Percentiles rank a stretch among this genome's conserved stretches.
phyloP scores from a whole-genome alignment of 768 basidiomycete species.

The Suillus alpinus region DNA sequence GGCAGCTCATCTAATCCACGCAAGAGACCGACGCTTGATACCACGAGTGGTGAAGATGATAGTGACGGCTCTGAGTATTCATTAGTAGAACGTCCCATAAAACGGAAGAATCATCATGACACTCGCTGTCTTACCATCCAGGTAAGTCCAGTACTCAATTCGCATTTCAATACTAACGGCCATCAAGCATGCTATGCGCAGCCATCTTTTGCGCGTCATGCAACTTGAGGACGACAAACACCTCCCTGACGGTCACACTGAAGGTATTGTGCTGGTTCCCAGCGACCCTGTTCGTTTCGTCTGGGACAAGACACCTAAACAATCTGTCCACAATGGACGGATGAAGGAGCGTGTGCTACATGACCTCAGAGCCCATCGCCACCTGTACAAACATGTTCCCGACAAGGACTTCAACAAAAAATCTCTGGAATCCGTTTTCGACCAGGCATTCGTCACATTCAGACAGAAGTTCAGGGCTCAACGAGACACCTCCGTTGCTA shows the following conservation, averaged over 20 bases:
- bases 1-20: slow-evolving; percentile 13
- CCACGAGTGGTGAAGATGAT: slow-evolving; percentile 37
- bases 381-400: slow-evolving; percentile 59
- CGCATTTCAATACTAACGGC: background rate
- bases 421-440: slow-evolving; percentile 58
- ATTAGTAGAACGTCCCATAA: slow-evolving; percentile 31
- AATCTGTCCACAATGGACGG: slow-evolving; percentile 68
- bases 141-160: slow-evolving; percentile 33
- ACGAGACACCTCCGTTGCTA: slow-evolving; percentile 44
- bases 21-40: slow-evolving; percentile 30
- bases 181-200: slow-evolving; percentile 65
- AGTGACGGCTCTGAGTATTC: slow-evolving; percentile 35
- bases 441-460: slow-evolving; percentile 68
- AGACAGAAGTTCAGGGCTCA: slow-evolving; percentile 67
- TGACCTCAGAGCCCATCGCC: slow-evolving; percentile 56
- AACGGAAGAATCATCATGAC: slow-evolving; percentile 61
- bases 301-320: slow-evolving; percentile 75
- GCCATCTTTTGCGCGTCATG: slow-evolving; percentile 63
- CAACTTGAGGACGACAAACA: slow-evolving; percentile 50
- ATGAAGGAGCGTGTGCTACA: slow-evolving; percentile 66
- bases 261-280: slow-evolving; percentile 44
- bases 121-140: slow-evolving; percentile 65
- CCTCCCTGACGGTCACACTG: slow-evolving; percentile 60
- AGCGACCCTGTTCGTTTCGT: slow-evolving; percentile 69
- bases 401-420: slow-evolving; percentile 66